These are phyloP conservation scores for Botryotinia globosa DNA, from an alignment of 2,329 filamentous ascomycete species.

Conservation along the genomic window DNA sequence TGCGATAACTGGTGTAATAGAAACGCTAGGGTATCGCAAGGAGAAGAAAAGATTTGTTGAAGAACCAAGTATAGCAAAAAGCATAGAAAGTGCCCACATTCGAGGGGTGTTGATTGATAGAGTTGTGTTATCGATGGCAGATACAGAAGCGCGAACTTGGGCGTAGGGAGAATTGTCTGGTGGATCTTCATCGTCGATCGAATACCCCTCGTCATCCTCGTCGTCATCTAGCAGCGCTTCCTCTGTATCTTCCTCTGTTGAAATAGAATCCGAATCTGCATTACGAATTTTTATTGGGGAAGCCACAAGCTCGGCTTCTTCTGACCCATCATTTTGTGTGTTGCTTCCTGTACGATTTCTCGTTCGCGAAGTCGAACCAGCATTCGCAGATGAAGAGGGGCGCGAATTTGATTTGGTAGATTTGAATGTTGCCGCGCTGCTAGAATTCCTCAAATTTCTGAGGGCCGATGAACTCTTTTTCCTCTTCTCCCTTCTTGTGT, in stretches of 20 bases:
- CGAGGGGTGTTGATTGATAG: conserved; percentile 85
- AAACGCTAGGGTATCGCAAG: conserved; percentile 83
- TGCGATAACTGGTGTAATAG: conserved; percentile 85
- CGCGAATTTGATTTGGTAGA: conserved; percentile 22
- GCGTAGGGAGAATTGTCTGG: conserved; percentile 73
- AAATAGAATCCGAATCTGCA: conserved; percentile 31
- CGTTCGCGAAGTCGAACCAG: background rate
- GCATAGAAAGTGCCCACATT: conserved; percentile 78
- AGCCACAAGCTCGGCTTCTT: conserved; percentile 28
- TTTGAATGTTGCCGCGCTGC: conserved; percentile 27
- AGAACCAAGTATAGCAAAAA: conserved; percentile 78
- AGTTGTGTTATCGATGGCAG: conserved; percentile 69
- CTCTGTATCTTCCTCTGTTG: conserved; percentile 36
- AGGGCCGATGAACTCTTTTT: conserved; percentile 30
- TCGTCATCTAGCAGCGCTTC: conserved; percentile 40
- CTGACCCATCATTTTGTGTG: conserved; percentile 25
- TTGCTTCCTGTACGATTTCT: conserved; percentile 17
- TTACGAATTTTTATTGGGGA: conserved; percentile 28
- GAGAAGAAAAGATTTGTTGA: conserved; percentile 88
- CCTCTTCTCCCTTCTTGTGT: conserved; percentile 28
- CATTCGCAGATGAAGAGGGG: conserved; percentile 21
- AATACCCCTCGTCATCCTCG: conserved; percentile 37
- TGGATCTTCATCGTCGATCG: conserved; percentile 49
- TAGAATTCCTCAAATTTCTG: conserved; percentile 33
- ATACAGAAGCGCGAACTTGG: conserved; percentile 76